Percentiles rank a stretch among this genome's conserved stretches.
Evolutionary conservation across 2,329 filamentous ascomycete species (phyloP).

Genomic region (Malbranchea zuffiana): DNA sequence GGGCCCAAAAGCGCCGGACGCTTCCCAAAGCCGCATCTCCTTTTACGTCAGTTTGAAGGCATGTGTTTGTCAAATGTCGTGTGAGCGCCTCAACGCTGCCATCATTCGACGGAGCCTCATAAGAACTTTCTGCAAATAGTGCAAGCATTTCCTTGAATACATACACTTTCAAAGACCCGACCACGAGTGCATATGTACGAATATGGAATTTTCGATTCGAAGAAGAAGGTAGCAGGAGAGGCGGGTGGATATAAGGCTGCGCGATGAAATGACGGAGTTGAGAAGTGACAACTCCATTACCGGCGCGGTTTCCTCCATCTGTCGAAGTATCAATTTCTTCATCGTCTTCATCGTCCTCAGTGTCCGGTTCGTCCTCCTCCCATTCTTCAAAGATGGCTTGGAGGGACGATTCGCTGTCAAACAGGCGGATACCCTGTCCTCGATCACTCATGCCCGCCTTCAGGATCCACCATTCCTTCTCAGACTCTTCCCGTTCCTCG

Average conservation of each 20-base stretch:
- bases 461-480: slow-evolving; percentile 87
- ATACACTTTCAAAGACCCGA: slow-evolving; percentile 67
- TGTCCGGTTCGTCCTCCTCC: slow-evolving; percentile 59
- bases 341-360: slow-evolving; percentile 53
- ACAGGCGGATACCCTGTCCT: slow-evolving; percentile 83
- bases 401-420: slow-evolving; percentile 75
- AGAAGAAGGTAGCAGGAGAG: slow-evolving; percentile 57
- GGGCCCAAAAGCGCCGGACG: slow-evolving; percentile 64
- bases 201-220: slow-evolving; percentile 84
- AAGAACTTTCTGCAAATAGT: slow-evolving; percentile 70
- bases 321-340: slow-evolving; percentile 28
- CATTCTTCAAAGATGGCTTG: slow-evolving; percentile 81
- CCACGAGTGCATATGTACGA: slow-evolving; percentile 75
- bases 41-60: slow-evolving; percentile 57
- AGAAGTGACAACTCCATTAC: slow-evolving; percentile 60
- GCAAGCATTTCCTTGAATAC: slow-evolving; percentile 88
- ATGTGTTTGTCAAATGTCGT: slow-evolving; percentile 88
- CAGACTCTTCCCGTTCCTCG: slow-evolving; percentile 48
- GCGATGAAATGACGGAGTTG: slow-evolving; percentile 93
- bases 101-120: slow-evolving; percentile 49
- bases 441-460: slow-evolving; percentile 97
- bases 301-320: slow-evolving; percentile 17
- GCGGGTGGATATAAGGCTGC: slow-evolving; percentile 87
- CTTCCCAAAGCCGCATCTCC: slow-evolving; percentile 43
- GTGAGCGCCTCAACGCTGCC: slow-evolving; percentile 46